Conservation (phyloP, 139 green algal genomes). For the Tetradesmus lagerheimii region DNA sequence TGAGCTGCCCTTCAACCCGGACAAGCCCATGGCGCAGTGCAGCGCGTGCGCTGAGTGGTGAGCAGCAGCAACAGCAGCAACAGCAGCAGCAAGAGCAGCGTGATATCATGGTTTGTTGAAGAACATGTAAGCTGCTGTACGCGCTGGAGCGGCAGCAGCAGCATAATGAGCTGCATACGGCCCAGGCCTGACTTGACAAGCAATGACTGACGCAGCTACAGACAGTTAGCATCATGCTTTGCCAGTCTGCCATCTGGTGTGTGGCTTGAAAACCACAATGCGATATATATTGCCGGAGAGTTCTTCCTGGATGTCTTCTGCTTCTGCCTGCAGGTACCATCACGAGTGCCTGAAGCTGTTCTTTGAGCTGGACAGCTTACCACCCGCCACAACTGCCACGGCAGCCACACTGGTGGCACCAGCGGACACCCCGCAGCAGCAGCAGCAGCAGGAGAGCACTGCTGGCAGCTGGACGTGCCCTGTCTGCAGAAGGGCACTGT, state of each 20-base stretch:
- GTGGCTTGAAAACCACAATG: no score
- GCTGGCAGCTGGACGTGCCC: background rate
- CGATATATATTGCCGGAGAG: no score
- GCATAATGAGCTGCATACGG: no score
- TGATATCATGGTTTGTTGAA: no score
- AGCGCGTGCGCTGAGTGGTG: conserved; percentile 81
- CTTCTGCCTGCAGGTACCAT: conserved; percentile 6
- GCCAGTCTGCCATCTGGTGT: no score
- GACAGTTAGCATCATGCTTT: no score
- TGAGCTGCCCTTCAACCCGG: conserved; percentile 91
- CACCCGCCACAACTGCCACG: background rate
- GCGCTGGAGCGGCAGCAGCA: no score
- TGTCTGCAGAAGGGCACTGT: background rate
- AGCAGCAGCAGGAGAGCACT: background rate
- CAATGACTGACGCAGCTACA: no score
- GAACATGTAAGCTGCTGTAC: no score
- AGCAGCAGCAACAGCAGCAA: background rate
- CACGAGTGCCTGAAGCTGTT: background rate
- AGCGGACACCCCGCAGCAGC: background rate
- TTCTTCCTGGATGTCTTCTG: background rate
- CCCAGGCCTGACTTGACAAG: no score
- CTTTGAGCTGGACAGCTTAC: background rate
- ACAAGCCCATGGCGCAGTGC: conserved; percentile 86
- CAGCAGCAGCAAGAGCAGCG: background rate
- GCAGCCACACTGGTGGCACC: background rate